phyloP scores from a whole-genome alignment of 345 rosid genomes.

The Rhizophora apiculata region DNA sequence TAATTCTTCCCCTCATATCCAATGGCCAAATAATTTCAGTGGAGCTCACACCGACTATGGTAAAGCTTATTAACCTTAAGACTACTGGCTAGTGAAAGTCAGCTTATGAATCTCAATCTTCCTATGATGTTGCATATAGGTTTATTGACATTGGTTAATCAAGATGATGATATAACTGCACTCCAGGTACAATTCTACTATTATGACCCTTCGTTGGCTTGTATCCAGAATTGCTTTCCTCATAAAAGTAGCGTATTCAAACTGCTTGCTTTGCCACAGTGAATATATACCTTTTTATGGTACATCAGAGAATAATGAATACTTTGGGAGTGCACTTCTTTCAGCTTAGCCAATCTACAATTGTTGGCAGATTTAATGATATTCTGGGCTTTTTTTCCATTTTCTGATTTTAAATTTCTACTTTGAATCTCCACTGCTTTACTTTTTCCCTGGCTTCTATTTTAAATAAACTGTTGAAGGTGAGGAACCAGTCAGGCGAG shows the following conservation, averaged over 20 bases:
- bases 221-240: background rate
- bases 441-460: background rate
- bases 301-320: too few relatives aligned
- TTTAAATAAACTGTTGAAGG: slow-evolving; percentile 40
- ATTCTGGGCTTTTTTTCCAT: too few relatives aligned
- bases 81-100: slow-evolving; percentile 1
- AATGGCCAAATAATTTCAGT: slow-evolving; percentile 34
- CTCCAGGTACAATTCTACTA: slow-evolving; percentile 49
- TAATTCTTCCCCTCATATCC: slow-evolving; percentile 5
- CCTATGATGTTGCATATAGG: slow-evolving; percentile 30
- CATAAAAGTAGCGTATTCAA: too few relatives aligned
- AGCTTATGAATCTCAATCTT: background rate
- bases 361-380: too few relatives aligned
- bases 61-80: slow-evolving; percentile 26
- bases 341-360: too few relatives aligned
- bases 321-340: too few relatives aligned
- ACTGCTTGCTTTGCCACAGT: too few relatives aligned
- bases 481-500: slow-evolving; percentile 65
- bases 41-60: slow-evolving; percentile 93
- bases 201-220: background rate
- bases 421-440: too few relatives aligned
- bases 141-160: slow-evolving; percentile 77
- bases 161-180: slow-evolving; percentile 76
- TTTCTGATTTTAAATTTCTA: too few relatives aligned
- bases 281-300: too few relatives aligned